A percentile compares a stretch with the other conserved stretches of the same genome.
phyloP scores from a whole-genome alignment of 768 basidiomycete species.

The Pleurotus cornucopiae region DNA sequence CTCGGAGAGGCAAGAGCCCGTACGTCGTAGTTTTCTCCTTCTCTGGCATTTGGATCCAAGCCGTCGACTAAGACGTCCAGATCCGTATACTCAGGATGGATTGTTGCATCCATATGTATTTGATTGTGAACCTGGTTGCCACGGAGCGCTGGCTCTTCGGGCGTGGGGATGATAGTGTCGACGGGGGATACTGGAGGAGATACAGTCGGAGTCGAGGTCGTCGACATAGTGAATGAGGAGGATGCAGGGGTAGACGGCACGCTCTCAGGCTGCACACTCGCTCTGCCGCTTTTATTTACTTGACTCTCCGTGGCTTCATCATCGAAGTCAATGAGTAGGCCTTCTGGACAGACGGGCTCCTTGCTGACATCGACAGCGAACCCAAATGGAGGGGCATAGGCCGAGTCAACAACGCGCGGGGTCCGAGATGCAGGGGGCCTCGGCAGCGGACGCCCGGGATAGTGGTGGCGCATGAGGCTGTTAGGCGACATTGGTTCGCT shows the following conservation, averaged over 20 bases:
- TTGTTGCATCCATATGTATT: background rate
- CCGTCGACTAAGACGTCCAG: slow-evolving; percentile 59
- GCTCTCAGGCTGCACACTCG: slow-evolving; percentile 6
- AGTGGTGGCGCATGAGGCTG: slow-evolving; percentile 37
- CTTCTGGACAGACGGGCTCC: slow-evolving; percentile 35
- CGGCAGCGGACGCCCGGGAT: slow-evolving; percentile 56
- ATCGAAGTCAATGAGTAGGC: slow-evolving; percentile 53
- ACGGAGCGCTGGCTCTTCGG: no score
- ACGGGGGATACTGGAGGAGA: background rate
- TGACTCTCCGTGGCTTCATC: slow-evolving; percentile 29
- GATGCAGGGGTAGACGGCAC: no score
- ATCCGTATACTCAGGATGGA: slow-evolving; percentile 45
- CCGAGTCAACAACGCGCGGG: slow-evolving; percentile 28
- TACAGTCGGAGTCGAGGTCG: slow-evolving; percentile 1
- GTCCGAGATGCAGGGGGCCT: slow-evolving; percentile 28
- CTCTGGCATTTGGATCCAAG: slow-evolving; percentile 39
- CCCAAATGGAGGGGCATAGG: slow-evolving; percentile 25
- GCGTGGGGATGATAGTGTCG: background rate
- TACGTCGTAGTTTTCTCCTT: slow-evolving; percentile 65
- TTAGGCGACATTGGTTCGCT: slow-evolving; percentile 14
- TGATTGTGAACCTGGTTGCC: no score
- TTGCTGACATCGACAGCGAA: slow-evolving; percentile 11
- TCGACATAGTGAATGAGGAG: no score
- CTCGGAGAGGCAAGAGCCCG: slow-evolving; percentile 26
- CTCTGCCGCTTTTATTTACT: slow-evolving; percentile 12